Evolutionary conservation across 768 basidiomycete species (phyloP).

Genomic region (Russula sp.): DNA sequence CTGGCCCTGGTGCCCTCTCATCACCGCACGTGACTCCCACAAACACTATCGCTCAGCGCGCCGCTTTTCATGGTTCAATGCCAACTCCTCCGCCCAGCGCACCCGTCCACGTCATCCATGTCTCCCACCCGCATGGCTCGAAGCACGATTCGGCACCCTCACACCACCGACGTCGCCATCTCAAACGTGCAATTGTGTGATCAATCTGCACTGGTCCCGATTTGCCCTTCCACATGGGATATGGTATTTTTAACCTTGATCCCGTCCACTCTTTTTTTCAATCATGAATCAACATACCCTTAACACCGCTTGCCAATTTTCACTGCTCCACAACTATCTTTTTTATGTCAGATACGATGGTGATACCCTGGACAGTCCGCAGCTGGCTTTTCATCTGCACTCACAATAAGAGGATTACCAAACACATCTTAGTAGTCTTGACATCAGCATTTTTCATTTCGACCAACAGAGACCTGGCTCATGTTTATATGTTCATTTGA

Average conservation of each 20-base stretch:
- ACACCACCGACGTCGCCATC: neutral
- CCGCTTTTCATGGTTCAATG: slow-evolving; percentile 21
- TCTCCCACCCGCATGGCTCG: neutral
- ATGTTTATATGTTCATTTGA: neutral
- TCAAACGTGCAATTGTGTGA: slow-evolving; percentile 14
- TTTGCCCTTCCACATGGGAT: slow-evolving; percentile 11
- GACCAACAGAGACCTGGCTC: neutral
- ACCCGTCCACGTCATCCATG: slow-evolving; percentile 15
- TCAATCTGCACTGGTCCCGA: neutral
- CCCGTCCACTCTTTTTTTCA: slow-evolving; percentile 28
- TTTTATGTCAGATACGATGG: slow-evolving; percentile 11
- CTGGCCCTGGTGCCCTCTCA: slow-evolving; percentile 14
- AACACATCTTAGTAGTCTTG: slow-evolving; percentile 6
- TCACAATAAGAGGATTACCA: neutral
- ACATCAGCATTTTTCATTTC: neutral
- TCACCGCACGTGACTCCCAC: slow-evolving; percentile 52
- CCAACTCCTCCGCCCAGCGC: slow-evolving; percentile 12
- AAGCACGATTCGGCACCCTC: neutral
- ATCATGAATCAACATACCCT: slow-evolving; percentile 6
- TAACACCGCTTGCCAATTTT: neutral
- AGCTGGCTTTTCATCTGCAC: neutral
- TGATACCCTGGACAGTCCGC: neutral
- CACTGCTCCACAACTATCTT: neutral
- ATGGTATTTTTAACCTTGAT: slow-evolving; percentile 23
- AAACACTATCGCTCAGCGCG: slow-evolving; percentile 44